Base-by-base conservation (phyloP, 2,329 filamentous ascomycete genomes). In the Fusarium algeriense region DNA sequence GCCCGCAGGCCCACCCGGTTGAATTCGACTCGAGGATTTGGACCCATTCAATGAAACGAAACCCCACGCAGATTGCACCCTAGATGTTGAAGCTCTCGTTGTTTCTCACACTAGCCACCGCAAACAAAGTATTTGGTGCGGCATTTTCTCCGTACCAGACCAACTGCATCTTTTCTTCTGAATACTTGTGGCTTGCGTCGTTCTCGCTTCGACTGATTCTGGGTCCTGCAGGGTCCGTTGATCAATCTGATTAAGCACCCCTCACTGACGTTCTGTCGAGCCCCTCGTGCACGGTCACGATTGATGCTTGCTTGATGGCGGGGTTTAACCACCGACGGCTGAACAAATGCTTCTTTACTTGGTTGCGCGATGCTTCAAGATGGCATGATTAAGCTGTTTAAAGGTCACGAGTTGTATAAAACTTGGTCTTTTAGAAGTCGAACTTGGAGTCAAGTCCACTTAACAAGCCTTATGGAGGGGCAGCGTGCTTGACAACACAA, bases 201-300 rank as follows among this genome's bases (percentile, higher is more conserved):
- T 28, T 59, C 43, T 73, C 46, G 57, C 58, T 61, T 60, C 49
- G 54, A 38, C 49, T 28, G 56, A 55, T 23, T 55, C 62, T 38
- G 45, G 57, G 52, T 64, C 58, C 66, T 73, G 70, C 70, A 73
- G 70, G 70, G 70, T 73, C 70, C 66, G 58, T 73, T 73, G 70
- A 73, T 73, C 70, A 71, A 60, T 67, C 70, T 72, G 55, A 56
- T 67, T 67, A 55, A 65, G 57, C 65, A 54, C 65, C 69, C 69
- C 69, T 71, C 69, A 64, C 41, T 65, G 40, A 48, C 40, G 49
- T 56, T 68, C 30, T 46, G 54, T 48, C 44, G 35, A 26, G 46
- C 55, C 54, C 68, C 69, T 73, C 53, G 58, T 70, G 66, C 66
- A 73, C 70, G 70, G 70, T 56, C 48, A 55, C 28, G 26, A 43